Evolutionary conservation across 176 grass and related monocot species (phyloP), one percentile per base, ranked within the genome.

Genomic region (Lolium perenne): DNA sequence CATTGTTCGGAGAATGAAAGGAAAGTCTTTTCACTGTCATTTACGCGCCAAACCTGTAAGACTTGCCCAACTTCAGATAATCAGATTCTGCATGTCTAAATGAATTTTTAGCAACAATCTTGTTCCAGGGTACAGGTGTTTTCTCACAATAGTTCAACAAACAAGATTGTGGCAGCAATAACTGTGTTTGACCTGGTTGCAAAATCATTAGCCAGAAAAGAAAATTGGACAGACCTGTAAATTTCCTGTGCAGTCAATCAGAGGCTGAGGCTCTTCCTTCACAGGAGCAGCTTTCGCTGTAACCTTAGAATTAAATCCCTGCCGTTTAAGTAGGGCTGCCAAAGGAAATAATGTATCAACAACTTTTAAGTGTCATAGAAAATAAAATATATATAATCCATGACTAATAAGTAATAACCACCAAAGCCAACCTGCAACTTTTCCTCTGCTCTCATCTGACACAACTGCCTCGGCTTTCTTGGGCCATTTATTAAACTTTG

Each of bases 241-340:
- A 78, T 94, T 94, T 57, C 97, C 97, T 71, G 94, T 96, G 87
- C 97, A 99, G 92, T 99, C 97, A 62, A 99, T 96, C 86, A 86
- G 94, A 92, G 97, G 92, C 76, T 84, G 97, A 86, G 92, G 94
- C 84, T 99, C 97, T 81, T 99, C 94, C 83, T 94, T 94, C 70
- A 90, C 79, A 74, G 97, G 97, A 78, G 94, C 89, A 91, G 90
- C 88, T 89, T 98, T 99, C 78, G 90, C 82, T 81, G 87, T 57
- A 22, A 87, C 84, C 80, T 99, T 99, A 51, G 91, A 91, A 93
- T 96, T 96, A 84, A 99, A 91, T 78, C 97, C 97, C 84, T 96
- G 94, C 32, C 97, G 83, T 83, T 92, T 99, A 91, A 99, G 92
- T 84, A 99, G 92, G 64, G 94, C 97, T 99, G 67, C 48, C 26